Conservation (phyloP, 2,329 filamentous ascomycete genomes). For the Botrytis pseudocinerea region DNA sequence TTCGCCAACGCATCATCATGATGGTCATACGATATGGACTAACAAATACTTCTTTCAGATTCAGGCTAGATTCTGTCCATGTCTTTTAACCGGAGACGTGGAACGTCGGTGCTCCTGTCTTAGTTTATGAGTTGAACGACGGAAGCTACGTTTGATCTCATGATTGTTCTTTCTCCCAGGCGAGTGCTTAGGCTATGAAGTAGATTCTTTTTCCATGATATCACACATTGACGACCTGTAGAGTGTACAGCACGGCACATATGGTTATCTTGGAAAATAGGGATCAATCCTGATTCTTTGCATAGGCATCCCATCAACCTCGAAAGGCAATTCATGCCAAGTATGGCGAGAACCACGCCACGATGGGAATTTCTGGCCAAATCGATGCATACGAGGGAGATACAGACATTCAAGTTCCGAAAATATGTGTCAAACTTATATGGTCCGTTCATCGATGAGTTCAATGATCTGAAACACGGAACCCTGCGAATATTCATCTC, state of each 20-base stretch:
- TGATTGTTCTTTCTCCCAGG: neutral
- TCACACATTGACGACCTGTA: neutral
- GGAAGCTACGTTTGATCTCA: neutral
- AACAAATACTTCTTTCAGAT: conserved; percentile 28
- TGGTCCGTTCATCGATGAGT: conserved; percentile 44
- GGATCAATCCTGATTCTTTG: conserved; percentile 53
- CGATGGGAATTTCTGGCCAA: conserved; percentile 63
- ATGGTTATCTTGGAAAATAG: conserved; percentile 39
- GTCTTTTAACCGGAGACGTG: conserved; percentile 45
- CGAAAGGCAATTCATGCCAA: conserved; percentile 64
- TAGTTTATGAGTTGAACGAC: conserved; percentile 40
- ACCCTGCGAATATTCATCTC: conserved; percentile 10
- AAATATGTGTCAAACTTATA: conserved; percentile 52
- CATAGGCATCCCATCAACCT: conserved; percentile 60
- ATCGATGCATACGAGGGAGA: conserved; percentile 33
- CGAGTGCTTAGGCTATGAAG: conserved; percentile 17
- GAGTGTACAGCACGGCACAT: neutral
- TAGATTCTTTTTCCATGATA: conserved; percentile 45
- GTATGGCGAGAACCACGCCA: conserved; percentile 40
- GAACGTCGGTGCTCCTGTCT: conserved; percentile 49
- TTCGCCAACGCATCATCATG: conserved; percentile 54
- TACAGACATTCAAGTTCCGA: conserved; percentile 47
- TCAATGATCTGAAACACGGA: conserved; percentile 40
- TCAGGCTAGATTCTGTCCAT: conserved; percentile 20
- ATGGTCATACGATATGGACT: conserved; percentile 48